Conservation (phyloP, 257 asterid genomes). For the Primulina tabacum region DNA sequence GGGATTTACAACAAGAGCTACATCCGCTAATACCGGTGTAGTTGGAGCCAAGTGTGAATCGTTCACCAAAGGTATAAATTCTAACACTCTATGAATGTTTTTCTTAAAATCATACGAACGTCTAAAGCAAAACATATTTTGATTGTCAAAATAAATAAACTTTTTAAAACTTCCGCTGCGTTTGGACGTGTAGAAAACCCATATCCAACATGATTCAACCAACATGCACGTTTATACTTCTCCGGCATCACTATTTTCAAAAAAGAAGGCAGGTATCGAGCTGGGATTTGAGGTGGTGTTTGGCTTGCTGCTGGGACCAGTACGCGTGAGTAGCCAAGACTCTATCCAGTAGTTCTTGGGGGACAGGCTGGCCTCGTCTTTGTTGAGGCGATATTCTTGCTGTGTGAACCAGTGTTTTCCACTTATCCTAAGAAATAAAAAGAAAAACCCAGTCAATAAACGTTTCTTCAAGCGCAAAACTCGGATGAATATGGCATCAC, state of each 20-base stretch:
- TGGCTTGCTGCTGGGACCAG: constrained; percentile 29
- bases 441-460: background rate
- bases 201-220: background rate
- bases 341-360: constrained; percentile 30
- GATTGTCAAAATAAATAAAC: too few relatives aligned
- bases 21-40: too few relatives aligned
- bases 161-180: too few relatives aligned
- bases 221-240: background rate
- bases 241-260: background rate
- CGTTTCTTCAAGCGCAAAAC: background rate
- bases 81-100: too few relatives aligned
- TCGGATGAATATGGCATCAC: background rate
- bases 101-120: too few relatives aligned
- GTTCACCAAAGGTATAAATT: too few relatives aligned
- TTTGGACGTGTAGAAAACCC: too few relatives aligned
- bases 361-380: constrained; percentile 33
- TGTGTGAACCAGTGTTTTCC: constrained; percentile 35
- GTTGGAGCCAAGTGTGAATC: too few relatives aligned
- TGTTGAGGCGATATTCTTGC: constrained; percentile 31
- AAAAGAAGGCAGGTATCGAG: constrained; percentile 19
- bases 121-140: too few relatives aligned
- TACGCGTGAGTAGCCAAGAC: constrained; percentile 27
- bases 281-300: constrained; percentile 27
- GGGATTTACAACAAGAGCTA: too few relatives aligned
- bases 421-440: constrained; percentile 22